Evolutionary conservation across 164 flowering plant species (phyloP).

Genomic region (Warburgia ugandensis): DNA sequence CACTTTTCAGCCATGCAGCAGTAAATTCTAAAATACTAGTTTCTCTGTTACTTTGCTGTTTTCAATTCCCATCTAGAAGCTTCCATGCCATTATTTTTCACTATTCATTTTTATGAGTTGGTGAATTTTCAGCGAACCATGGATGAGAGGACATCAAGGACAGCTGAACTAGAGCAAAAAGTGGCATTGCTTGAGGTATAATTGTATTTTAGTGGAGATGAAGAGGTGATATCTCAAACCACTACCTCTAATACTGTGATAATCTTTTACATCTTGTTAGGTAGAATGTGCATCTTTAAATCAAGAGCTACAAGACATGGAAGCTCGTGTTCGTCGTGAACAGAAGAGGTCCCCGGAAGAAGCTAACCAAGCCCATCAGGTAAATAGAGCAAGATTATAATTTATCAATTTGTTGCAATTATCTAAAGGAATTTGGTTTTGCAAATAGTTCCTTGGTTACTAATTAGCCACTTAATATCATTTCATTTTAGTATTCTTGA

Average conservation of each 20-base stretch:
- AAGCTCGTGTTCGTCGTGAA: conserved; percentile 74
- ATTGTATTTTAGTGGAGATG: conserved; percentile 3
- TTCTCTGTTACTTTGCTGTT: not conserved
- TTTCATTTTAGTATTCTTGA: no score
- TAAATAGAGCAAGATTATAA: conserved; percentile 13
- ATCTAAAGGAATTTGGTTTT: no score
- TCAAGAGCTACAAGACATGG: conserved; percentile 97
- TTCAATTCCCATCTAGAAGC: not conserved
- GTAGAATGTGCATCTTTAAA: conserved; percentile 84
- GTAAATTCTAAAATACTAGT: no score
- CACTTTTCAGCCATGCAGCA: no score
- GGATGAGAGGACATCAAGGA: conserved; percentile 85
- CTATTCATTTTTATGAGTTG: conserved; percentile 4
- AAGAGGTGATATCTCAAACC: not conserved
- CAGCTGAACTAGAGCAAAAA: conserved; percentile 87
- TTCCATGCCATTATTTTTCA: not conserved
- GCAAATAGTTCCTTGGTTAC: no score
- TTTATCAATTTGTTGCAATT: not conserved
- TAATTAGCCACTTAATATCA: no score
- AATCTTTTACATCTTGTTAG: conserved; percentile 29
- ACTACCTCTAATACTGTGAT: not conserved
- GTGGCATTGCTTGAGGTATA: conserved; percentile 86
- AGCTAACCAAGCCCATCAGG: conserved; percentile 89
- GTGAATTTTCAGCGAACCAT: conserved; percentile 57
- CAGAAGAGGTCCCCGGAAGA: conserved; percentile 89